These are phyloP conservation scores for Diaporthe sp. DNA, from an alignment of 2,329 filamentous ascomycete species.

Conservation along the genomic window DNA sequence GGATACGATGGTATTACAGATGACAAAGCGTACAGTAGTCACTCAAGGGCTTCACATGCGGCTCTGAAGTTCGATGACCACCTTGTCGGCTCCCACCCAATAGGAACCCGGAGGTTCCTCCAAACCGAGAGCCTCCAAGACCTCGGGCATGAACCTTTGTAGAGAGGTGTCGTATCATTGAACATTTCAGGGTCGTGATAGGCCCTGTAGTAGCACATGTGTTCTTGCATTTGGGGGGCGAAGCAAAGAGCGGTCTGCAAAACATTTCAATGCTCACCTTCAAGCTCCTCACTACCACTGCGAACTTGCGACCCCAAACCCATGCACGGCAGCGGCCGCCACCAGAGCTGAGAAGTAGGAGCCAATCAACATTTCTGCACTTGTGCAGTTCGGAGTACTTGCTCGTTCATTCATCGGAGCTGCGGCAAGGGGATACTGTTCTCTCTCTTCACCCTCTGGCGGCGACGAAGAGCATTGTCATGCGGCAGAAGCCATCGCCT, in stretches of 20 bases:
- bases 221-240: slow-evolving; percentile 8
- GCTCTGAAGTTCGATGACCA: neutral
- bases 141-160: neutral
- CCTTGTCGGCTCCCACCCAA: neutral
- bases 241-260: slow-evolving; percentile 24
- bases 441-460: neutral
- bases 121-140: neutral
- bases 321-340: slow-evolving; percentile 21
- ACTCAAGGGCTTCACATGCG: neutral
- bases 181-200: neutral
- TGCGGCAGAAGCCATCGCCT: neutral
- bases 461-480: neutral
- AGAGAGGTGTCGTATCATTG: neutral
- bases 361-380: neutral
- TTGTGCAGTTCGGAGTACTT: neutral
- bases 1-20: neutral
- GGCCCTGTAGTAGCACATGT: slow-evolving; percentile 1
- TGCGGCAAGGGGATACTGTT: too few species aligned
- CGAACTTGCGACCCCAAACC: neutral
- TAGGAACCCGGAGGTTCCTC: neutral
- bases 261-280: neutral
- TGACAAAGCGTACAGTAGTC: neutral
- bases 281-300: neutral
- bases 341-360: neutral
- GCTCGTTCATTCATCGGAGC: neutral